phyloP scores from a whole-genome alignment of 2,329 filamentous ascomycete species.

The Trichoderma sp. region DNA sequence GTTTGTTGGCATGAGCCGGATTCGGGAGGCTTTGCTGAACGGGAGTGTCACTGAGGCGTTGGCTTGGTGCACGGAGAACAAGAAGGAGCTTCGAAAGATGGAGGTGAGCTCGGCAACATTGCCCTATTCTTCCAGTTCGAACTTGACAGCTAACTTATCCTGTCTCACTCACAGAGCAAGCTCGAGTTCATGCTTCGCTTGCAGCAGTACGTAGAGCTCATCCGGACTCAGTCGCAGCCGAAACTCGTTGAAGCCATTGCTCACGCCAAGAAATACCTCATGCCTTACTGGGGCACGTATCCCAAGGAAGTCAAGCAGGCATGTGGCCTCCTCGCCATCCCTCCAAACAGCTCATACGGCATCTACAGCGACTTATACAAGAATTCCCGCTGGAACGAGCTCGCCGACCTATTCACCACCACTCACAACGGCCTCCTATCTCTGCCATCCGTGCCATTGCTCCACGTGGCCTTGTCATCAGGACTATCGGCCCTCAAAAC shows the following conservation, averaged over 20 bases:
- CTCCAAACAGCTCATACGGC: slow-evolving; percentile 52
- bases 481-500: slow-evolving; percentile 96
- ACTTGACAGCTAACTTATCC: slow-evolving; percentile 17
- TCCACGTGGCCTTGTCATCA: slow-evolving; percentile 88
- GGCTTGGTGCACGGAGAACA: slow-evolving; percentile 91
- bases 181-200: slow-evolving; percentile 91
- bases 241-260: slow-evolving; percentile 76
- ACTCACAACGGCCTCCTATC: slow-evolving; percentile 87
- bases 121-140: neutral
- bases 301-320: slow-evolving; percentile 71
- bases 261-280: slow-evolving; percentile 82
- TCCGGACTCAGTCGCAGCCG: slow-evolving; percentile 65
- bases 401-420: slow-evolving; percentile 78
- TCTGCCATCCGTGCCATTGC: slow-evolving; percentile 78
- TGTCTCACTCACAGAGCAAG: slow-evolving; percentile 60
- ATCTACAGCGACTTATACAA: slow-evolving; percentile 68
- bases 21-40: slow-evolving; percentile 71
- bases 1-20: slow-evolving; percentile 79
- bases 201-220: slow-evolving; percentile 93
- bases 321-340: slow-evolving; percentile 78
- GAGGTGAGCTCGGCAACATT: slow-evolving; percentile 56
- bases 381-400: slow-evolving; percentile 69
- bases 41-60: slow-evolving; percentile 78
- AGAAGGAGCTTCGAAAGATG: slow-evolving; percentile 87
- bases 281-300: slow-evolving; percentile 70